These are phyloP conservation scores for Pythium brachiatum DNA, from an alignment of 352 stramenopile genomes.

Conservation along the genomic window DNA sequence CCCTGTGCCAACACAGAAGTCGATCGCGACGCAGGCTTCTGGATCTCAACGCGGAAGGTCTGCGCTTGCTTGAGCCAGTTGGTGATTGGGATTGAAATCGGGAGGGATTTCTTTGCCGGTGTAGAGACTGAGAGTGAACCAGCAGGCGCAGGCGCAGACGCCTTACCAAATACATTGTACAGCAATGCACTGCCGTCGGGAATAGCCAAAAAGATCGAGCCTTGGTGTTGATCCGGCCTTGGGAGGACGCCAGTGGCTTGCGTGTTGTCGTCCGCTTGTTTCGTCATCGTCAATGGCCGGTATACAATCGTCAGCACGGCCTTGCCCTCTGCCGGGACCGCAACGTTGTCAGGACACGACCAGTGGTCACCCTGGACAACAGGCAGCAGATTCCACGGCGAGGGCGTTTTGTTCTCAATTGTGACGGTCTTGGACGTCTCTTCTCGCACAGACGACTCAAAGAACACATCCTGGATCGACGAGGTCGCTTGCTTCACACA, in stretches of 20 bases:
- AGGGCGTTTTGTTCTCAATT: conserved; percentile 80
- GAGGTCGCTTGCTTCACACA: conserved; percentile 89
- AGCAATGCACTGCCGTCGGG: conserved; percentile 87
- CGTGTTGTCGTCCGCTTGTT: conserved; percentile 12
- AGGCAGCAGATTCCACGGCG: conserved; percentile 84
- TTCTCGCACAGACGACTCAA: conserved; percentile 82
- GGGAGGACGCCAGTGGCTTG: conserved; percentile 20
- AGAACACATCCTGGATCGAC: conserved; percentile 85
- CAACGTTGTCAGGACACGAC: conserved; percentile 77
- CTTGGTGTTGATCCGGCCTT: conserved; percentile 57
- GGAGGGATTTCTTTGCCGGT: conserved; percentile 75
- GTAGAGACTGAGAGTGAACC: conserved; percentile 45
- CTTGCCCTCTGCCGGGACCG: conserved; percentile 70
- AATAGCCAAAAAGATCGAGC: conserved; percentile 89
- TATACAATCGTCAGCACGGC: conserved; percentile 73
- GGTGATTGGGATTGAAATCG: conserved; percentile 67
- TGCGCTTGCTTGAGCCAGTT: conserved; percentile 90
- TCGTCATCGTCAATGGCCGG: conserved; percentile 85
- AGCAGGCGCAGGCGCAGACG: conserved; percentile 45
- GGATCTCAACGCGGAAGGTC: conserved; percentile 70
- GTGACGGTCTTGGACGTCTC: conserved; percentile 50
- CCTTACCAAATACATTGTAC: conserved; percentile 84
- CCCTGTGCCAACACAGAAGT: conserved; percentile 66
- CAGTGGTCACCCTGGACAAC: conserved; percentile 88
- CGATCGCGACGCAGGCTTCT: conserved; percentile 30